Evolutionary conservation across 768 basidiomycete genomes (phyloP).

Genomic region (Leccinum uliginosum): DNA sequence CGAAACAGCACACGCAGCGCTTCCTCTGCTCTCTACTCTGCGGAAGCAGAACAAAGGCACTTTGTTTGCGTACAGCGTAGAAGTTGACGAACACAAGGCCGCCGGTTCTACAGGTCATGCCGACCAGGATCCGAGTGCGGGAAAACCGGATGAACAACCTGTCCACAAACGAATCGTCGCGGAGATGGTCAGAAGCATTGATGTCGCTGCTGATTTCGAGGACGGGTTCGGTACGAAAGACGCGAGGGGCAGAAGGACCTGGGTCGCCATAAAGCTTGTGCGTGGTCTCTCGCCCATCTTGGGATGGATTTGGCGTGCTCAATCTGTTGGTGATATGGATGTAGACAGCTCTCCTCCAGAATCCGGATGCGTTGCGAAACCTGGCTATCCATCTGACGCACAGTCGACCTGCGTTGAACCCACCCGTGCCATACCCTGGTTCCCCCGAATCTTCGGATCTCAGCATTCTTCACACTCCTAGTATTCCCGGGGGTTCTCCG

Average conservation of each 20-base stretch:
- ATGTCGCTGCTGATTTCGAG: conserved; percentile 81
- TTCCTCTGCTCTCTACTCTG: conserved; percentile 60
- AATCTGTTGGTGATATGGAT: neutral
- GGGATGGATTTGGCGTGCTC: neutral
- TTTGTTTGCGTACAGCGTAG: conserved; percentile 81
- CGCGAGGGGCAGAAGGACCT: conserved; percentile 51
- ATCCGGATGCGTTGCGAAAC: conserved; percentile 54
- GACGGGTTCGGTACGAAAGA: conserved; percentile 33
- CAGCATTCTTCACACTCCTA: conserved; percentile 37
- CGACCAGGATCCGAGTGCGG: conserved; percentile 1
- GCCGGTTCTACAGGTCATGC: conserved; percentile 21
- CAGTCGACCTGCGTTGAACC: conserved; percentile 32
- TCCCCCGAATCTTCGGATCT: conserved; percentile 58
- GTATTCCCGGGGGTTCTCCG: conserved; percentile 14
- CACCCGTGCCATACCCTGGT: conserved; percentile 62
- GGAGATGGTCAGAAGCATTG: conserved; percentile 74
- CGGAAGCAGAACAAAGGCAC: conserved; percentile 68
- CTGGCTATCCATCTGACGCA: conserved; percentile 56
- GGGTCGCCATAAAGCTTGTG: conserved; percentile 85
- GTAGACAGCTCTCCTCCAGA: conserved; percentile 67
- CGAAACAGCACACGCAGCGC: conserved; percentile 65
- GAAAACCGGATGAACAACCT: conserved; percentile 19
- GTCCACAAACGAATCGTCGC: conserved; percentile 61
- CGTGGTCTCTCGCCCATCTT: conserved; percentile 18
- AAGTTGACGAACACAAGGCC: conserved; percentile 65